Evolutionary conservation across 495 filamentous ascomycete species (phyloP), one percentile per base, ranked within the genome.

Genomic region (Elaphomyces granulatus): DNA sequence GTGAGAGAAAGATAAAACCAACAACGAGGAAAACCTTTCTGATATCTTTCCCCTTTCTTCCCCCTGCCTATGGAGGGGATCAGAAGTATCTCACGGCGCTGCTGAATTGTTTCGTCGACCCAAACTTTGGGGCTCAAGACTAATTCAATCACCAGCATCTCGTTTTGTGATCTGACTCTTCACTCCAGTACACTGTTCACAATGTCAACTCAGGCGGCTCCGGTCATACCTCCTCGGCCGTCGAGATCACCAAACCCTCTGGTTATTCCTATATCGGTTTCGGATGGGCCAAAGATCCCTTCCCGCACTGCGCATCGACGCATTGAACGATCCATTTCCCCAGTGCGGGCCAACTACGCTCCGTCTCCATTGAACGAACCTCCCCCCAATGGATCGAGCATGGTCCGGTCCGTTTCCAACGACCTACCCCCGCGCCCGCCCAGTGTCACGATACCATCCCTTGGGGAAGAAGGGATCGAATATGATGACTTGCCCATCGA

Each of bases 401-500:
- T 72, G 28, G 52, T 47, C 47, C 63, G 64, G 19, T 63, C 65
- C 34, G 56, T 60, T 43, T 67, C 70, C 20, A 63, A 68, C 44
- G 68, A 70, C 15, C 42, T 70, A 32, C 74, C 73, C 17, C 57
- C 47, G 20, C 80, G 83, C 23, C 75, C 83, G 3, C 77, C 78
- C 23, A 90, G 82, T 51, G 79, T 87, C 36, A 73, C 77, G 20
- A 75, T 94, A 49, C 86, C 87, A 15, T 81, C 82, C 2, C 67
- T 93, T 38, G 87, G 87, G 20, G 78, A 94, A 56, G 87, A 95
- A 60, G 87, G 87, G 40, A 76, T 66, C 43, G 87, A 95, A 62
- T 95, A 95, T 58, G 82, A 73, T 16, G 74, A 70, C 40, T 54
- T 85, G 37, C 49, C 67, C 41, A 59, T 72, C 21, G 51, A 59